These are phyloP conservation scores for Neurospora hispaniola DNA, from an alignment of 495 filamentous ascomycete genomes.

Conservation along the genomic window DNA sequence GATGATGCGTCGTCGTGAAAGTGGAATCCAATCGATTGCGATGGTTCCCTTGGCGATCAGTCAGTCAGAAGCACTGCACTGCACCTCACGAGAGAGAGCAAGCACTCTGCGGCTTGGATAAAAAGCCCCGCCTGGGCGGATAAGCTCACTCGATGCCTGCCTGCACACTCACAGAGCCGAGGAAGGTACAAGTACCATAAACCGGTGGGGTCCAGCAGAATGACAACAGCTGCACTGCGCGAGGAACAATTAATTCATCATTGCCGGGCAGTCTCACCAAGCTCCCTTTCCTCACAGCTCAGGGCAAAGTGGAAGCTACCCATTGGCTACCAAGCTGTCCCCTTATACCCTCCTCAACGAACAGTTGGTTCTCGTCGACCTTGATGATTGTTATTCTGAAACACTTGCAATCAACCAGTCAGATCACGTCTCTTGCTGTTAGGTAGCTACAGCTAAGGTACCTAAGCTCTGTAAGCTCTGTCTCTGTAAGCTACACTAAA, in stretches of 20 bases:
- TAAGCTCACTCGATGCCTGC: neutral
- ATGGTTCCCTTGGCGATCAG: no score
- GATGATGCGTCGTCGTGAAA: neutral
- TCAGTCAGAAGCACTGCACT: no score
- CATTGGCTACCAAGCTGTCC: neutral
- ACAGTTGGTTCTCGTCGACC: neutral
- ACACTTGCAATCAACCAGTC: neutral
- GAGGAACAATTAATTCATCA: neutral
- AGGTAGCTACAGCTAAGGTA: neutral
- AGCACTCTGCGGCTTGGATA: neutral
- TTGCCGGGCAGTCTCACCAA: neutral
- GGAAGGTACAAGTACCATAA: neutral
- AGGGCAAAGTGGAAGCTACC: neutral
- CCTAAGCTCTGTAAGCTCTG: neutral
- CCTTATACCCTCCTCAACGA: neutral
- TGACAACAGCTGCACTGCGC: neutral
- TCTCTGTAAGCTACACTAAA: neutral
- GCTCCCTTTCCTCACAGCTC: neutral
- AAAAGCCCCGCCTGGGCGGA: neutral
- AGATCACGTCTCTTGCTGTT: neutral
- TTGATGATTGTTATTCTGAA: neutral
- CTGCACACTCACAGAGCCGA: neutral
- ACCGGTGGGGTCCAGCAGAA: neutral
- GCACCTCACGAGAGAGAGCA: neutral
- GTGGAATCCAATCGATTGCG: neutral